phyloP scores from a whole-genome alignment of 495 filamentous ascomycete genomes.

The Tetracladium setigerum region DNA sequence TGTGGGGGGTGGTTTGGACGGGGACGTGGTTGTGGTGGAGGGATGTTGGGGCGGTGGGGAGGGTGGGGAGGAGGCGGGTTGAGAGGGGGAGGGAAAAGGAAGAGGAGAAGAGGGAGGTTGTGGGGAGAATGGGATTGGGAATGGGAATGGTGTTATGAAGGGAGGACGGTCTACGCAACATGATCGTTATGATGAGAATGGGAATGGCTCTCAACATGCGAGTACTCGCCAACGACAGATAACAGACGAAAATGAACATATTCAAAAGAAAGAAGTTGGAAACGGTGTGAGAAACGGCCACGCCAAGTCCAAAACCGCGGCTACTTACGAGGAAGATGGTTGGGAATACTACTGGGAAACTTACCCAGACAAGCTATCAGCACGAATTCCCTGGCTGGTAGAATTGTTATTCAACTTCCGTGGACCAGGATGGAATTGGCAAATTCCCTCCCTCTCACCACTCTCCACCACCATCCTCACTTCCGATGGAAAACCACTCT shows the following conservation, averaged over 20 bases:
- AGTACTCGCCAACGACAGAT: neutral
- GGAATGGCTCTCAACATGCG: no score
- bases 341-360: constrained; percentile 60
- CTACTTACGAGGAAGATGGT: constrained; percentile 1
- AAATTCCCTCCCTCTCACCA: constrained; percentile 49
- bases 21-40: constrained; percentile 54
- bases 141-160: constrained; percentile 10
- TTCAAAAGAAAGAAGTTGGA: constrained; percentile 1
- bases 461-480: constrained; percentile 43
- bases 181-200: no score
- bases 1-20: constrained; percentile 62
- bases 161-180: neutral
- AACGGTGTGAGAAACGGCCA: neutral
- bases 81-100: constrained; percentile 45
- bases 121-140: constrained; percentile 32
- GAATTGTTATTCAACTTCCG: constrained; percentile 64
- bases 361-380: constrained; percentile 52
- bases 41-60: constrained; percentile 57
- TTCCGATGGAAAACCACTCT: constrained; percentile 28
- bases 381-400: constrained; percentile 64
- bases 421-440: constrained; percentile 74
- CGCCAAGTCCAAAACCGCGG: neutral
- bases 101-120: constrained; percentile 58
- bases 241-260: neutral
- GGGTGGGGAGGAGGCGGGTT: constrained; percentile 48